A percentile compares a stretch with the other conserved stretches of the same genome.
Conservation (phyloP, 2,329 filamentous ascomycete species). For the Laburnicola sp. region DNA sequence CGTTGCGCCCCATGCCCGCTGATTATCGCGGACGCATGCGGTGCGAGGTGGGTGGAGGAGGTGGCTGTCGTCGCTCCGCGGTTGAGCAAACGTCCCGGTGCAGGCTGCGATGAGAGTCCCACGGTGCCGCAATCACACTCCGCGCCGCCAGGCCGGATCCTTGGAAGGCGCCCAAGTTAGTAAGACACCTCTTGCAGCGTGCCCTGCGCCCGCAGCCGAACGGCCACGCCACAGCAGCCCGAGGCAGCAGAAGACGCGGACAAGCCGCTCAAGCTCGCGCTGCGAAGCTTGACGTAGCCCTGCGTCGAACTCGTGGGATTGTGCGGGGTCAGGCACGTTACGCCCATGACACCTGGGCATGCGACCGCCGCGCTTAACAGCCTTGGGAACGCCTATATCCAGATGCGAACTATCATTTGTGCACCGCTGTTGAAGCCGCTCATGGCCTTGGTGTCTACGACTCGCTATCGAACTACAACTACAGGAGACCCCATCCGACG, state of each 20-base stretch:
- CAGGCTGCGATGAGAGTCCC: too few relatives aligned
- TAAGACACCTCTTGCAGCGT: too few relatives aligned
- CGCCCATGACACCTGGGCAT: neutral
- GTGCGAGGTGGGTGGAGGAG: too few relatives aligned
- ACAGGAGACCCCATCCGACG: neutral
- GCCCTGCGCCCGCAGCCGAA: too few relatives aligned
- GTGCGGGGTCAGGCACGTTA: constrained; percentile 9
- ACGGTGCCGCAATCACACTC: neutral
- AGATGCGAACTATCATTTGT: neutral
- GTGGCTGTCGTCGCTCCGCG: too few relatives aligned
- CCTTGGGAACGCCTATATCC: neutral
- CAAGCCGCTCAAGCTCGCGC: constrained; percentile 2
- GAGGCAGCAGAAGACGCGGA: too few relatives aligned
- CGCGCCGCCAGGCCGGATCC: constrained; percentile 1
- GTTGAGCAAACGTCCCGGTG: too few relatives aligned
- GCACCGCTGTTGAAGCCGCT: neutral
- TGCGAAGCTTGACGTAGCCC: neutral
- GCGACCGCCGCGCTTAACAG: constrained; percentile 1
- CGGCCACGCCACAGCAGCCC: constrained; percentile 3
- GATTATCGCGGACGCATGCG: too few relatives aligned
- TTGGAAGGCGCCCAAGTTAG: neutral
- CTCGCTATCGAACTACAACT: neutral
- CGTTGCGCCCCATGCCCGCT: too few relatives aligned
- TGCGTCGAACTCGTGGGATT: too few relatives aligned
- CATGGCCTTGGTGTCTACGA: neutral